Percentiles rank a stretch among this genome's conserved stretches.
Conservation (phyloP, 257 asterid genomes). For the Nicotiana obtusifolia region DNA sequence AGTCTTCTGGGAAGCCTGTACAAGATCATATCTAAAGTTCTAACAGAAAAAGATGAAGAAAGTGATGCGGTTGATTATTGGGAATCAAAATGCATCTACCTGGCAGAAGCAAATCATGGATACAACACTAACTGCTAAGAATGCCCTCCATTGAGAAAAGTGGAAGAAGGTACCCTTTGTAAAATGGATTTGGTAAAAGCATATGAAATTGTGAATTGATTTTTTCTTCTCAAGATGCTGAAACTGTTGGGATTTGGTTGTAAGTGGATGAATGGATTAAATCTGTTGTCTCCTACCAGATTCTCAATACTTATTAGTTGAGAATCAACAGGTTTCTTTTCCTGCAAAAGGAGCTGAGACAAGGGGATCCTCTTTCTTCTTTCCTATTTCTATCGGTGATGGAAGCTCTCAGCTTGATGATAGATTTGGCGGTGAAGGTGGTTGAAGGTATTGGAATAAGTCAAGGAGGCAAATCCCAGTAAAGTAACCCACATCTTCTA, state of each 20-base stretch:
- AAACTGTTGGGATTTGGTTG: neutral
- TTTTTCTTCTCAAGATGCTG: constrained; percentile 1
- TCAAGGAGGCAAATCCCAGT: neutral
- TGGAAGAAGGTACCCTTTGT: neutral
- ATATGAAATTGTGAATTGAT: neutral
- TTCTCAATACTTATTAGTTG: neutral
- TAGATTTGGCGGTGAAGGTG: neutral
- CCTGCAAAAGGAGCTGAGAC: neutral
- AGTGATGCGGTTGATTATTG: neutral
- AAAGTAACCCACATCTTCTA: neutral
- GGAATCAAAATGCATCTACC: neutral
- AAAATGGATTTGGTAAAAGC: neutral
- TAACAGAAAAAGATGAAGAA: neutral
- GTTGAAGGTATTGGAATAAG: neutral
- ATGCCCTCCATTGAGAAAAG: neutral
- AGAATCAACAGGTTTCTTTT: neutral
- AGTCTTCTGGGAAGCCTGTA: too few relatives aligned
- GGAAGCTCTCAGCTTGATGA: neutral
- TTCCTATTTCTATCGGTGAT: neutral
- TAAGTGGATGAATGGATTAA: neutral
- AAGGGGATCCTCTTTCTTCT: neutral
- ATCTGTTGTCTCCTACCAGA: neutral
- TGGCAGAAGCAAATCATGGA: neutral
- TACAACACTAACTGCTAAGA: neutral
- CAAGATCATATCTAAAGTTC: too few relatives aligned